Conservation (phyloP, 495 filamentous ascomycete genomes). For the Glarea lozoyensis region DNA sequence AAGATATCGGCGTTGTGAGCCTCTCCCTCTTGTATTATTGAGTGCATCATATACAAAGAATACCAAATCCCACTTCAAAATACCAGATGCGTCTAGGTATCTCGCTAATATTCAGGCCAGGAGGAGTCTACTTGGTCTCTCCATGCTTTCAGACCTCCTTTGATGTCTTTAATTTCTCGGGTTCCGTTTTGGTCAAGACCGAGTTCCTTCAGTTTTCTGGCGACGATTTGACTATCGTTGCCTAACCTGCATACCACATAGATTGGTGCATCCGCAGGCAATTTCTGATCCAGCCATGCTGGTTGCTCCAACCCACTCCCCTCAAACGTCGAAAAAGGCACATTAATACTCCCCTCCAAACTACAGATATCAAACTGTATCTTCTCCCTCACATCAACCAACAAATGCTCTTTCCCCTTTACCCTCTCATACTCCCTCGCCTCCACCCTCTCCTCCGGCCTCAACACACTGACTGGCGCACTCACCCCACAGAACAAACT, state of each 20-base stretch:
- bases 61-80: conserved; percentile 8
- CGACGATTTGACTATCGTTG: conserved; percentile 80
- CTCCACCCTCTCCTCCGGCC: conserved; percentile 52
- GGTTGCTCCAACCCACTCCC: conserved; percentile 13
- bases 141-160: conserved; percentile 81
- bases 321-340: conserved; percentile 59
- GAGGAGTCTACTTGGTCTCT: conserved; percentile 60
- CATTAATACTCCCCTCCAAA: conserved; percentile 63
- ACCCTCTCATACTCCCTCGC: conserved; percentile 41
- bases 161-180: conserved; percentile 65
- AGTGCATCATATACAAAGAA: conserved; percentile 8
- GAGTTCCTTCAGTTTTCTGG: conserved; percentile 59
- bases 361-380: conserved; percentile 78
- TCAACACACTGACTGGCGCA: conserved; percentile 39
- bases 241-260: conserved; percentile 80
- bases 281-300: conserved; percentile 34
- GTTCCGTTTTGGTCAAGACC: conserved; percentile 45
- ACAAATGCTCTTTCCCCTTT: conserved; percentile 30
- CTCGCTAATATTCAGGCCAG: conserved; percentile 44
- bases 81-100: not conserved
- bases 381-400: conserved; percentile 77
- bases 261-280: conserved; percentile 35
- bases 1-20: not conserved
- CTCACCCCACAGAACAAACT: conserved; percentile 65
- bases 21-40: not conserved